These are phyloP conservation scores for Fraxinus sp. DNA, from an alignment of 305 asterid species.

Conservation along the genomic window DNA sequence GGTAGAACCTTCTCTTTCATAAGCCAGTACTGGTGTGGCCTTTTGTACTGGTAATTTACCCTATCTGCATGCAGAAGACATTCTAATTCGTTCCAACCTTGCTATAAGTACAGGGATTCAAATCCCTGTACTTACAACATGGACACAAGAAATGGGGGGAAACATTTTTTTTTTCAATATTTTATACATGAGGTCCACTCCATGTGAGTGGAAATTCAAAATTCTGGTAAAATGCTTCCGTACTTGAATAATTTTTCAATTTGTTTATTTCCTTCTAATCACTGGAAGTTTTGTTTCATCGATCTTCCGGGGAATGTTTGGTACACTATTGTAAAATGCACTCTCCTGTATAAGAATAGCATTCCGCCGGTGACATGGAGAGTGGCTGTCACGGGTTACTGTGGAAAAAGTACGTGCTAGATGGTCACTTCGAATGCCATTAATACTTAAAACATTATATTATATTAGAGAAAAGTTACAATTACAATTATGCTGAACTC, in stretches of 20 bases:
- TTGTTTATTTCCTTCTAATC: background rate
- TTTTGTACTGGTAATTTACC: constrained; percentile 38
- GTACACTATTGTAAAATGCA: background rate
- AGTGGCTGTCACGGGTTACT: background rate
- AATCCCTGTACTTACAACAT: too few relatives aligned
- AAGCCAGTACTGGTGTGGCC: constrained; percentile 26
- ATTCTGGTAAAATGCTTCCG: too few relatives aligned
- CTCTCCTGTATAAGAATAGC: background rate
- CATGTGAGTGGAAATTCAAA: too few relatives aligned
- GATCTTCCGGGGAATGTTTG: background rate
- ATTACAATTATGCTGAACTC: constrained; percentile 21
- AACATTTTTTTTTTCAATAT: too few relatives aligned
- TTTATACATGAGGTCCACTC: too few relatives aligned
- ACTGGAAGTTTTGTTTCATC: constrained; percentile 16
- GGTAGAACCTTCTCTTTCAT: constrained; percentile 54
- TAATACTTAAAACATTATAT: constrained; percentile 31
- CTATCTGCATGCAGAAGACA: background rate
- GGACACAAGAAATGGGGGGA: too few relatives aligned
- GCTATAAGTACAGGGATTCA: too few relatives aligned
- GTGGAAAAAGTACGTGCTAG: background rate
- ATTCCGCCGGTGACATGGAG: background rate
- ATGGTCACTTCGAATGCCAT: constrained; percentile 8
- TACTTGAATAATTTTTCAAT: too few relatives aligned
- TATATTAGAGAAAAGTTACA: constrained; percentile 42
- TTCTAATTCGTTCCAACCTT: background rate